Base-by-base conservation (phyloP, 1,139 yeast species). In the Candida tropicalis region DNA sequence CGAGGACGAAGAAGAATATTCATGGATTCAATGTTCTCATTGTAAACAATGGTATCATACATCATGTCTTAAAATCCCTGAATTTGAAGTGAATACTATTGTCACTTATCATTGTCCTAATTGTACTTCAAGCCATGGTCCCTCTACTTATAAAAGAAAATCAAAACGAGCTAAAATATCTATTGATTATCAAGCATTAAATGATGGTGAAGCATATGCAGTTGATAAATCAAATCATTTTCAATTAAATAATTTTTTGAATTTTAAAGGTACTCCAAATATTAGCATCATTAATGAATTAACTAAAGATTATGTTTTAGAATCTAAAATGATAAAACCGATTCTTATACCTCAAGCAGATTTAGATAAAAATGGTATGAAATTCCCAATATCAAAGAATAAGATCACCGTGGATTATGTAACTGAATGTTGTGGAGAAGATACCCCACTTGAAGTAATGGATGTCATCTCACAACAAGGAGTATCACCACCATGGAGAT, bases 381-480 rank as follows among this genome's bases (percentile, higher is more conserved):
- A 51, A 32, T 53, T 71, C 10, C 81, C 82, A 0, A 49, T 52
- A 4, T 23, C 22, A 5, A 58, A 62, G 20, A 58, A 59, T 12
- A 62, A 70, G 1, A 69, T 79, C 5, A 72, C 81, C 4, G 82
- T 87, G 6, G 76, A 78, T 40, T 70, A 78, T 45, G 76, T 89
- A 1, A 72, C 87, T 0, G 74, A 75, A 3, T 60, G 71, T 22
- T 76, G 88, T 17, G 97, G 96, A 0, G 75, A 65, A 1, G 86
- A 83, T 33, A 65, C 70, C 2, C 76, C 78, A 0, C 76, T 90
- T 1, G 96, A 89, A 47, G 97, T 90, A 1, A 87, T 88, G 95
- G 96, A 90, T 58, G 96, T 89, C 4, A 73, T 87, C 15, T 84
- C 95, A 0, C 97, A 90, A 55, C 86, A 84, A 46, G 75, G 80